Evolutionary conservation across 345 rosid species (phyloP).

Genomic region (Lumnitzera littorea): DNA sequence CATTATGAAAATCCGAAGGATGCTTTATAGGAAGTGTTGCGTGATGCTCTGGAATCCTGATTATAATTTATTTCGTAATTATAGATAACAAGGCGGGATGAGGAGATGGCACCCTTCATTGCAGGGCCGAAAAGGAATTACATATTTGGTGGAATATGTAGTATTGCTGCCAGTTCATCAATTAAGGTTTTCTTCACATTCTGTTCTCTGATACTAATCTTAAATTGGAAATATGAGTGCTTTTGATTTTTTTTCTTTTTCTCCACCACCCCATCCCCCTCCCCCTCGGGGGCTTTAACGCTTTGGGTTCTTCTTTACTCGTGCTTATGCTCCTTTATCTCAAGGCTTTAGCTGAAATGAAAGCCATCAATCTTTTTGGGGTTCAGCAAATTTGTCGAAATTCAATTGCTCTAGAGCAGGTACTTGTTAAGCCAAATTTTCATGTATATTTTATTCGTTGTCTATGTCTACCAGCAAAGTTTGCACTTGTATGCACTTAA

Average conservation of each 20-base stretch:
- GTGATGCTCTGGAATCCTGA: slow-evolving; percentile 7
- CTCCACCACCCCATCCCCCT: not conserved
- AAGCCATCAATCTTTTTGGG: slow-evolving; percentile 87
- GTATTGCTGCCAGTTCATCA: slow-evolving; percentile 75
- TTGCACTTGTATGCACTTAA: not conserved
- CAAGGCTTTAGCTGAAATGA: slow-evolving; percentile 83
- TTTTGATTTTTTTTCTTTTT: not conserved
- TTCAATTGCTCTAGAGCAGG: slow-evolving; percentile 96
- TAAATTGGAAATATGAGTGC: not conserved
- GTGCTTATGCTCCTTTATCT: no score
- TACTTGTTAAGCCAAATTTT: slow-evolving; percentile 16
- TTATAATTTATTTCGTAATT: slow-evolving; percentile 6
- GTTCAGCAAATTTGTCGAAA: slow-evolving; percentile 98
- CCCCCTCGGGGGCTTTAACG: not conserved
- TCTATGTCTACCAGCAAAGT: no score
- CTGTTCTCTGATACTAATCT: not conserved
- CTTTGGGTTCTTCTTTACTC: no score
- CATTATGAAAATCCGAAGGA: no score
- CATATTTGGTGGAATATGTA: slow-evolving; percentile 93
- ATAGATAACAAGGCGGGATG: slow-evolving; percentile 93
- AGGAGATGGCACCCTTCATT: slow-evolving; percentile 87
- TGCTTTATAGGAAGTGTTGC: not conserved
- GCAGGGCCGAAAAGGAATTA: slow-evolving; percentile 65
- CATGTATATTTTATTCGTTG: slow-evolving; percentile 1
- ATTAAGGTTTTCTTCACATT: slow-evolving; percentile 53